These are phyloP conservation scores for Coccomyxa sp. DNA, from an alignment of 139 green algal species.

Conservation along the genomic window DNA sequence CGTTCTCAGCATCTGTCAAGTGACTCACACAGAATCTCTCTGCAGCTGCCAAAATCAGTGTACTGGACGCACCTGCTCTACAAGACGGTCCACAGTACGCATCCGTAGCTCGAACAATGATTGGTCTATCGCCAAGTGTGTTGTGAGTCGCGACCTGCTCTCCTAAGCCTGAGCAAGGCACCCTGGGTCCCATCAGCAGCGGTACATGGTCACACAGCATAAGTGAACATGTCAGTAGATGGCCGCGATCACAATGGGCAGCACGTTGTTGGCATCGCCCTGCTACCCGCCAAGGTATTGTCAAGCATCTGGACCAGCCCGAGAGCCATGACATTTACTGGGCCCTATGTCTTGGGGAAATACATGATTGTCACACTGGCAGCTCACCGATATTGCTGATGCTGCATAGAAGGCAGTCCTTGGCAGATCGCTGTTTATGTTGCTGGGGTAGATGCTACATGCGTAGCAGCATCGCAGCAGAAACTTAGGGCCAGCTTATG, in stretches of 20 bases:
- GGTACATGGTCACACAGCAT: background rate
- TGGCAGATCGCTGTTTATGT: background rate
- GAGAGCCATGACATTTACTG: background rate
- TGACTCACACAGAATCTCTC: no score
- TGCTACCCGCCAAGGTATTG: background rate
- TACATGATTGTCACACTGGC: background rate
- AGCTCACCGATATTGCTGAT: background rate
- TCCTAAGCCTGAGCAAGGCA: background rate
- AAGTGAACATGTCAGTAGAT: background rate
- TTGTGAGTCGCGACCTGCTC: background rate
- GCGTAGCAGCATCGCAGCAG: background rate
- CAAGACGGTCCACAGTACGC: background rate
- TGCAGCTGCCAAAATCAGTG: no score
- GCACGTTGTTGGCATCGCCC: background rate
- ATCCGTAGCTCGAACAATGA: background rate
- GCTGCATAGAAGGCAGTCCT: background rate
- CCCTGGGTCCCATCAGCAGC: background rate
- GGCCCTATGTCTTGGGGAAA: background rate
- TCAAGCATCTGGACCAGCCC: background rate
- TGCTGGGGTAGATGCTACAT: background rate
- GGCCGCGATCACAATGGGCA: no score
- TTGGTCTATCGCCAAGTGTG: background rate
- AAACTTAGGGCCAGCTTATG: background rate
- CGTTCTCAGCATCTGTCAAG: no score
- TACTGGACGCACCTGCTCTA: no score